Conservation (phyloP, 257 asterid genomes). For the Jaltomata sinuosa region DNA sequence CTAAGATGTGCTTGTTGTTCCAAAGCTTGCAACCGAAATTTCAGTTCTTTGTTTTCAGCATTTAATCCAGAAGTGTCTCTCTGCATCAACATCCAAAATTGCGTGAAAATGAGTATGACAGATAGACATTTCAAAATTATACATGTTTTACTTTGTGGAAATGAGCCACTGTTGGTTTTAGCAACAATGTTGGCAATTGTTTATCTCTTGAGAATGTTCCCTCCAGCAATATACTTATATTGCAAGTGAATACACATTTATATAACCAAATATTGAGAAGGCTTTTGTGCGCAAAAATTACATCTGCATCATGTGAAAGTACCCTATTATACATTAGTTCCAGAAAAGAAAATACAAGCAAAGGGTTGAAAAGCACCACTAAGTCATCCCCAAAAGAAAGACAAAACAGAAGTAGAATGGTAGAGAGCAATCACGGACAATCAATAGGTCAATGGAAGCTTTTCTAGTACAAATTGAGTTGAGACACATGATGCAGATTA, state of each 20-base stretch:
- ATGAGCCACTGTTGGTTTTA: not conserved
- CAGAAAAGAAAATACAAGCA: not conserved
- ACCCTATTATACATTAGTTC: not conserved
- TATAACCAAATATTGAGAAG: not conserved
- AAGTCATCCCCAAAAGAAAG: not conserved
- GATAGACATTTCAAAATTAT: not conserved
- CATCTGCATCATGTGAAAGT: not conserved
- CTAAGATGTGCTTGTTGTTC: slow-evolving; percentile 94
- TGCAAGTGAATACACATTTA: not conserved
- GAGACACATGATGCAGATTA: not conserved
- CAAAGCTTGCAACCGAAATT: slow-evolving; percentile 68
- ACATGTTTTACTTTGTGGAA: not conserved
- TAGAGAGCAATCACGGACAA: not conserved
- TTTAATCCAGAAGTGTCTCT: slow-evolving; percentile 73
- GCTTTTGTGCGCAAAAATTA: not conserved
- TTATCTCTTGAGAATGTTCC: not conserved
- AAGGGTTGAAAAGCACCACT: not conserved
- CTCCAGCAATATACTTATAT: not conserved
- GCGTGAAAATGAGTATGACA: not conserved
- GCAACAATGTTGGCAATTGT: not conserved
- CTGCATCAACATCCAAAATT: slow-evolving; percentile 28
- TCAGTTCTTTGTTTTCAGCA: slow-evolving; percentile 84
- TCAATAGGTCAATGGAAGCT: not conserved
- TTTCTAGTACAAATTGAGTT: not conserved
- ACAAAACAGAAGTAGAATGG: not conserved